Conservation (phyloP, 768 basidiomycete genomes). For the Lactifluus rugatus region DNA sequence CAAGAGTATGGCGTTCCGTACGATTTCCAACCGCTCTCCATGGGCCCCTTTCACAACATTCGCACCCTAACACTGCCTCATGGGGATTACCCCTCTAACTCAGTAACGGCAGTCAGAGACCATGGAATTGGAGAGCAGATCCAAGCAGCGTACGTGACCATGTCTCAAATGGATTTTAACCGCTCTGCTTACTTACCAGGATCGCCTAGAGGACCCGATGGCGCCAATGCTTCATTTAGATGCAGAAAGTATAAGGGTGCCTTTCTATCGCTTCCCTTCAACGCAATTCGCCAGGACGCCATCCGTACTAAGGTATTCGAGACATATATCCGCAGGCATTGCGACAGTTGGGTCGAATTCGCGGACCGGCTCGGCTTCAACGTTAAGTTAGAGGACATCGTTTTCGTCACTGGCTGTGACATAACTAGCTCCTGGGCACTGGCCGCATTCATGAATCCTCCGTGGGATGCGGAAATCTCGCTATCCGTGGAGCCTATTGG, state of each 20-base stretch:
- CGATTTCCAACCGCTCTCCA: conserved; percentile 1
- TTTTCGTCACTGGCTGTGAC: conserved; percentile 20
- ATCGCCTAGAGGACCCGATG: neutral
- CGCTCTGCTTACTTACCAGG: neutral
- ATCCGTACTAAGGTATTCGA: conserved; percentile 14
- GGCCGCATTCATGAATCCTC: conserved; percentile 12
- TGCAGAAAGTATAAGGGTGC: conserved; percentile 10
- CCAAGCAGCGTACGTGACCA: conserved; percentile 3
- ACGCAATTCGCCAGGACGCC: neutral
- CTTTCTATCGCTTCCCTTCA: conserved; percentile 10
- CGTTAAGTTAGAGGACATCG: conserved; percentile 13
- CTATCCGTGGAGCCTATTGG: neutral
- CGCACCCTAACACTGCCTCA: neutral
- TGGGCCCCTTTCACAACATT: conserved; percentile 9
- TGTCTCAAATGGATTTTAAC: neutral
- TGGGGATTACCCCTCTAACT: neutral
- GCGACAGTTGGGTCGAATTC: conserved; percentile 14
- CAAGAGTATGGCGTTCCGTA: neutral
- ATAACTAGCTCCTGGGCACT: conserved; percentile 15
- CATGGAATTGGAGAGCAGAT: neutral
- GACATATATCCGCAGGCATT: conserved; percentile 16
- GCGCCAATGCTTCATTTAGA: neutral
- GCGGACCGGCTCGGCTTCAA: neutral
- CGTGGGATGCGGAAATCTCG: conserved; percentile 1
- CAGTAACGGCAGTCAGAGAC: neutral